Evolutionary conservation across 345 rosid genomes (phyloP), one percentile per base, ranked within the genome.

Genomic region (Citrus glauca): DNA sequence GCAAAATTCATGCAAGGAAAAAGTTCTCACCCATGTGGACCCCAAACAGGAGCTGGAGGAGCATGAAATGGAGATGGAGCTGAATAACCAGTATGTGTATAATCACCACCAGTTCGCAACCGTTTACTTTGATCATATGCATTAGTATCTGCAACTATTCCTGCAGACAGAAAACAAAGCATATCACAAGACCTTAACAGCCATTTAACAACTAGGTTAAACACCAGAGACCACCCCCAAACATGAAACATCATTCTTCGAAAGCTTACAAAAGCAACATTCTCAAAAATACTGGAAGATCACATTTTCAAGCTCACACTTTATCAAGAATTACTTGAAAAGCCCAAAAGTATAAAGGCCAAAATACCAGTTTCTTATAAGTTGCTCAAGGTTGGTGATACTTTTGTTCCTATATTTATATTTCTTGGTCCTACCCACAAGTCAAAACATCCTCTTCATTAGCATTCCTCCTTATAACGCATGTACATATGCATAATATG

Each of bases 51-150:
- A 57, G 97, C 87, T 27, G 97, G 95, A 78, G 98, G 91, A 78
- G 95, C 93, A 75, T 96, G 97, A 81, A 90, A 94, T 30, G 98
- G 94, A 81, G 97, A 87, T 25, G 98, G 97, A 70, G 95, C 79
- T 30, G 91, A 66, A 85, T 96, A 94, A 61, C 90, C 95, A 82
- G 94, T 83, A 80, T 94, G 98, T 65, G 94, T 82, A 88, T 95
- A 96, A 85, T 94, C 98, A 68, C 98, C 98, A 82, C 95, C 97
- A 75, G 98, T 96, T 72, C 99, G 87, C 86, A 92, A 81, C 4
- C 98, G 91, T 83, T 96, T 96, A 80, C 98, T 96, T 83, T 94
- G 99, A 84, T 96, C 98, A 81, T 90, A 96, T 72, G 90, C 88
- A 91, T 89, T 92, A 69, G 98, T 84, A 73, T 96, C 99, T 13